Evolutionary conservation across 306 rosid genomes (phyloP).

Genomic region (Prunus fruticosa): DNA sequence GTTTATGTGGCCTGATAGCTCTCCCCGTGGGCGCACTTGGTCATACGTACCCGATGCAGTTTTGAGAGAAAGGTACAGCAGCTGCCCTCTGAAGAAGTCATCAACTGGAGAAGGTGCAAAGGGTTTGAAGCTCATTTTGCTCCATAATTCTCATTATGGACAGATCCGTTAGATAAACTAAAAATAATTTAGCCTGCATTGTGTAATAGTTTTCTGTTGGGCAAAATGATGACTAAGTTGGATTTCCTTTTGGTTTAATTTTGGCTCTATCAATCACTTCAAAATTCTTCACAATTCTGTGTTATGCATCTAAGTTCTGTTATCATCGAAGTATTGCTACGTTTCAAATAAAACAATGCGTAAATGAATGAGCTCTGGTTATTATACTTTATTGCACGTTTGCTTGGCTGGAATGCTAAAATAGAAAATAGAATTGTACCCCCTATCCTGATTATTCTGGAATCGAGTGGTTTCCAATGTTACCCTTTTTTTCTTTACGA

Average conservation of each 20-base stretch:
- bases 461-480: too few species aligned
- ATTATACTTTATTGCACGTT: too few species aligned
- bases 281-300: not conserved
- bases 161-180: conserved; percentile 20
- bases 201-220: not conserved
- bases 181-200: conserved; percentile 6
- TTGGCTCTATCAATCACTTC: conserved; percentile 1
- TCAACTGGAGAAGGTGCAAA: conserved; percentile 52
- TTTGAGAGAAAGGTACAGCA: conserved; percentile 53
- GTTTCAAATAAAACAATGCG: too few species aligned
- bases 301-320: too few species aligned
- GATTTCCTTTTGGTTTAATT: not conserved
- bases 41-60: conserved; percentile 51
- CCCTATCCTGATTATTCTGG: too few species aligned
- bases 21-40: conserved; percentile 87
- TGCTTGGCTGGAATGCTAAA: too few species aligned
- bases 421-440: too few species aligned
- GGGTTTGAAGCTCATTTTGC: conserved; percentile 89
- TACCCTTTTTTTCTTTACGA: too few species aligned
- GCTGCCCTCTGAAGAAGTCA: conserved; percentile 40
- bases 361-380: too few species aligned
- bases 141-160: conserved; percentile 62
- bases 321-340: too few species aligned
- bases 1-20: conserved; percentile 81
- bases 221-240: not conserved